These are phyloP conservation scores for Fraxinus sp. DNA, from an alignment of 305 asterid genomes.

Conservation along the genomic window DNA sequence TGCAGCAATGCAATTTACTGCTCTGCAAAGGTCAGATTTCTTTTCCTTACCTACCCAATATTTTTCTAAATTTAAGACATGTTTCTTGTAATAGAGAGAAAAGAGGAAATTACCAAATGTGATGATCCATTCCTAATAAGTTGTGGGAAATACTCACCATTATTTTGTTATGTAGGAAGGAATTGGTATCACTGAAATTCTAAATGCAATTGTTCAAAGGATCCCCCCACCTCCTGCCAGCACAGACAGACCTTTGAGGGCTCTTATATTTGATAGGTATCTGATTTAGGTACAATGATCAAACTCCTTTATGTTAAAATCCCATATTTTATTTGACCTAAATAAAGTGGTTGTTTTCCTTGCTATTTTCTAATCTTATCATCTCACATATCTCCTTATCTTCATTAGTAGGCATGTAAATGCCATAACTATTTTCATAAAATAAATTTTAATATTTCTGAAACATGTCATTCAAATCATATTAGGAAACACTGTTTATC, in stretches of 20 bases:
- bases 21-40: constrained; percentile 84
- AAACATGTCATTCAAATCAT: background rate
- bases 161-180: constrained; percentile 71
- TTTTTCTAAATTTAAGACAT: constrained; percentile 11
- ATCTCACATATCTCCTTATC: background rate
- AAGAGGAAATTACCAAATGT: background rate
- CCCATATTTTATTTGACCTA: background rate
- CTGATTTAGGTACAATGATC: constrained; percentile 56
- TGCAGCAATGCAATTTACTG: constrained; percentile 86
- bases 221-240: constrained; percentile 86
- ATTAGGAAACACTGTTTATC: constrained; percentile 2
- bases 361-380: background rate
- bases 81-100: background rate
- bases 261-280: constrained; percentile 99
- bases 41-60: background rate
- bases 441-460: constrained; percentile 2
- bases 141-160: constrained; percentile 8
- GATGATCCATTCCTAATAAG: constrained; percentile 3
- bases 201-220: constrained; percentile 78
- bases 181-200: constrained; percentile 75
- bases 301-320: constrained; percentile 32
- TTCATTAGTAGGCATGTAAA: background rate
- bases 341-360: background rate
- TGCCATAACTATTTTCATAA: background rate
- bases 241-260: constrained; percentile 81